Evolutionary conservation across 257 asterid species (phyloP), one percentile per base, ranked within the genome.

Genomic region (Plantago elongata): DNA sequence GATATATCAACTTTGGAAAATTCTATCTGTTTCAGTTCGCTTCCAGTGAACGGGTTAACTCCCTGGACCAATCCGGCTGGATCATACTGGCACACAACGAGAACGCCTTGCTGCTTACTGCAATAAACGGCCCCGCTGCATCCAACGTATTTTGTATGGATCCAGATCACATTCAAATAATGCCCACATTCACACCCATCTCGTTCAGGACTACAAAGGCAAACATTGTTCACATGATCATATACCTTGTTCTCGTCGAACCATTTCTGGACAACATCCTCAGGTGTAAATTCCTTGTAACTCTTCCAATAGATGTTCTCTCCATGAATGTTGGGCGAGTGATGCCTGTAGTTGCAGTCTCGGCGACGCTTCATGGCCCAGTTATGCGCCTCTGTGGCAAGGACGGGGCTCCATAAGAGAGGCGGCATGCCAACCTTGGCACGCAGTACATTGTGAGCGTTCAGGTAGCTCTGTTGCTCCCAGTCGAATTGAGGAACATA

Each of bases 141-240:
- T 2, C 96, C 96, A 6, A 85, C 75, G 45, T 61, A 68, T 12
- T 51, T 51, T 0, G 89, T 88, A 38, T 56, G 57, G 9, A 58
- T 61, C 94, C 91, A 83, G 0, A 88, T 17, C 10, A 83, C 63
- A 34, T 68, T 79, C 52, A 79, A 43, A 17, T 81, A 88, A 69
- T 88, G 96, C 3, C 88, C 96, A 56, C 91, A 88, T 51, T 88
- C 89, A 67, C 94, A 88, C 5, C 80, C 89, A 0, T 68, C 68
- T 0, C 71, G 30, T 73, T 74, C 81, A 57, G 78, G 78, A 5
- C 8, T 27, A 60, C 95, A 87, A 45, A 4, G 29, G 58, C 95
- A 84, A 0, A 0, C 37, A 7, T 67, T 42, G 1, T 6, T 66
- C 0, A 2, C 0, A 0, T 52, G 74, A 54, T 88, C 84, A 66